phyloP scores from a whole-genome alignment of 768 basidiomycete genomes.

The Tulasnella sp. region DNA sequence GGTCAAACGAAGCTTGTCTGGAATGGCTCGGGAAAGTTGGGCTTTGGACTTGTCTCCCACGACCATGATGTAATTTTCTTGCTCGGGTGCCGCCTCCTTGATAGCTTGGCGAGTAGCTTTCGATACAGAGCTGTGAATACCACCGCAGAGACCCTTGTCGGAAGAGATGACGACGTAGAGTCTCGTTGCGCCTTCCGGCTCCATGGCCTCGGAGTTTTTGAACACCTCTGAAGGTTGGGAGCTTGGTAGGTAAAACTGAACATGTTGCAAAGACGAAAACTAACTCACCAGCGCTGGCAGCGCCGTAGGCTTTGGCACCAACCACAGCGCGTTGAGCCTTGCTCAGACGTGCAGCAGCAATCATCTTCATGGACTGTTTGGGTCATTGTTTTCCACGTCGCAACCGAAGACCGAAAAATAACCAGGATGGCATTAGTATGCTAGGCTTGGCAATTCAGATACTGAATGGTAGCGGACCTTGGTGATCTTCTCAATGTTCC shows the following conservation, averaged over 20 bases:
- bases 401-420: too few relatives aligned
- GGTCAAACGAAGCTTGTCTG: constrained; percentile 59
- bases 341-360: constrained; percentile 91
- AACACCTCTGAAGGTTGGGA: constrained; percentile 59
- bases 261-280: background rate
- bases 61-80: constrained; percentile 46
- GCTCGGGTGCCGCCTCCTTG: constrained; percentile 34
- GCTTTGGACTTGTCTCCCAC: constrained; percentile 96
- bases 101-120: constrained; percentile 75
- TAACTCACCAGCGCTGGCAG: constrained; percentile 72
- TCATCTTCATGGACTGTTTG: constrained; percentile 92
- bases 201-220: constrained; percentile 56
- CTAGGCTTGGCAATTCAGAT: too few relatives aligned
- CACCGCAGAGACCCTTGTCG: constrained; percentile 98
- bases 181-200: constrained; percentile 47
- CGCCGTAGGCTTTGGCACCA: constrained; percentile 82
- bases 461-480: constrained; percentile 50
- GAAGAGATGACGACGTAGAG: constrained; percentile 93
- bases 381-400: too few relatives aligned
- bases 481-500: constrained; percentile 99
- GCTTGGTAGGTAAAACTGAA: background rate
- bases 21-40: constrained; percentile 60
- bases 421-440: too few relatives aligned
- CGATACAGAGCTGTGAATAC: constrained; percentile 94
- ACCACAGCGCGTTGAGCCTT: constrained; percentile 92